Conservation (phyloP, 1,139 yeast species). For the Scheffersomyces insectosa region DNA sequence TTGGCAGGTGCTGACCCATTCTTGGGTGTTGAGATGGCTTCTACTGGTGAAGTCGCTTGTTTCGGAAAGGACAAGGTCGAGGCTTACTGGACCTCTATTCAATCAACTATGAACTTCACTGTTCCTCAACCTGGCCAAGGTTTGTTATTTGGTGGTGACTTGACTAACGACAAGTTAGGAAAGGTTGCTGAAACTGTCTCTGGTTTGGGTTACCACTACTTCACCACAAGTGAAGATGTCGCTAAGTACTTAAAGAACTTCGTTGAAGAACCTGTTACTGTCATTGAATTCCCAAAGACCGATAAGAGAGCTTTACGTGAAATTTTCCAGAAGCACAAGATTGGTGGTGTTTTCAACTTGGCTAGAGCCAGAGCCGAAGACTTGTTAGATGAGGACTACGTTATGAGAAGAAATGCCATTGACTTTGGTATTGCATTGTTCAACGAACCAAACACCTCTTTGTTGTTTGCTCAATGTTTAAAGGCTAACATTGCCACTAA, state of each 20-base stretch:
- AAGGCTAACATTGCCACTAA: constrained; percentile 67
- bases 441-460: constrained; percentile 92
- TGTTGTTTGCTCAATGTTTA: constrained; percentile 83
- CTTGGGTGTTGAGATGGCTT: constrained; percentile 98
- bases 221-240: constrained; percentile 72
- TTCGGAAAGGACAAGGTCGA: constrained; percentile 83
- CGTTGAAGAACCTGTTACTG: constrained; percentile 52
- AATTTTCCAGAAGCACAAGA: constrained; percentile 81
- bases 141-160: constrained; percentile 90
- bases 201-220: constrained; percentile 79
- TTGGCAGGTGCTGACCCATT: constrained; percentile 99
- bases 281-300: constrained; percentile 86
- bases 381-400: constrained; percentile 84
- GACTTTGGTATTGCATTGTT: constrained; percentile 96
- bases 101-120: constrained; percentile 94
- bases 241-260: constrained; percentile 61
- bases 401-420: constrained; percentile 98
- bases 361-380: constrained; percentile 88
- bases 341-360: constrained; percentile 86
- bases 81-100: constrained; percentile 97
- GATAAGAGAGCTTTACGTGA: constrained; percentile 93
- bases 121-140: constrained; percentile 91
- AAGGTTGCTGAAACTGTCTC: constrained; percentile 69
- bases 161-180: constrained; percentile 68
- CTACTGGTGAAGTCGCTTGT: constrained; percentile 98